Evolutionary conservation across 2,329 filamentous ascomycete genomes (phyloP).

Genomic region (Aureobasidium mangrovei): DNA sequence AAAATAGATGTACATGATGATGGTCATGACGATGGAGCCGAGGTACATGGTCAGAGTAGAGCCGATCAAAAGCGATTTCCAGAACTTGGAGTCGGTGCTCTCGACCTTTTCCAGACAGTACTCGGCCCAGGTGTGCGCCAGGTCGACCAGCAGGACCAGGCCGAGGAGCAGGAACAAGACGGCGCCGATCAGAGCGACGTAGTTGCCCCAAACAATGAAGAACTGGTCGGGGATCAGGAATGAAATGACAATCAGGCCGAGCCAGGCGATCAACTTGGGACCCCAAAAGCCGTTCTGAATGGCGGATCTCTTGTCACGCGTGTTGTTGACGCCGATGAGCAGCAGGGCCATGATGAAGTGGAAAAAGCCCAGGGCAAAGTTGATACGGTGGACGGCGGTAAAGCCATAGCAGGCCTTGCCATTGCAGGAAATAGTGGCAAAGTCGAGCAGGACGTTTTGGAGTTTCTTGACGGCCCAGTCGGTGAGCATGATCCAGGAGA

Average conservation of each 20-base stretch:
- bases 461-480: conserved; percentile 97
- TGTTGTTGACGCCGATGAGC: conserved; percentile 76
- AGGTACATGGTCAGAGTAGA: conserved; percentile 93
- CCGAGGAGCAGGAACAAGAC: conserved; percentile 92
- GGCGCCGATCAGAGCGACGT: conserved; percentile 76
- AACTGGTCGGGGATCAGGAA: conserved; percentile 94
- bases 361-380: conserved; percentile 92
- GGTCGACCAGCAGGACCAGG: conserved; percentile 82
- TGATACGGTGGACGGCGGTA: conserved; percentile 93
- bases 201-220: conserved; percentile 94
- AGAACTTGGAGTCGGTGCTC: conserved; percentile 70
- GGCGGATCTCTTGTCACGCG: conserved; percentile 75
- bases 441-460: conserved; percentile 83
- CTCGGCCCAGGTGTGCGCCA: conserved; percentile 95
- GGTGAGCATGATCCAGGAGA: conserved; percentile 99
- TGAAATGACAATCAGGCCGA: conserved; percentile 76
- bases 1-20: conserved; percentile 97
- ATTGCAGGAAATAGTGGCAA: conserved; percentile 88
- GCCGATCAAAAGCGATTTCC: conserved; percentile 81
- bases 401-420: conserved; percentile 90
- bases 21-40: conserved; percentile 82
- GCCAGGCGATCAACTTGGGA: conserved; percentile 85
- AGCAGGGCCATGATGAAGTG: conserved; percentile 79
- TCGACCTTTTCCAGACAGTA: conserved; percentile 93
- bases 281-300: conserved; percentile 99